Percentiles rank a stretch among this genome's conserved stretches.
Evolutionary conservation across 2,329 filamentous ascomycete genomes (phyloP).

Genomic region (Sarocladiaceae sp.): DNA sequence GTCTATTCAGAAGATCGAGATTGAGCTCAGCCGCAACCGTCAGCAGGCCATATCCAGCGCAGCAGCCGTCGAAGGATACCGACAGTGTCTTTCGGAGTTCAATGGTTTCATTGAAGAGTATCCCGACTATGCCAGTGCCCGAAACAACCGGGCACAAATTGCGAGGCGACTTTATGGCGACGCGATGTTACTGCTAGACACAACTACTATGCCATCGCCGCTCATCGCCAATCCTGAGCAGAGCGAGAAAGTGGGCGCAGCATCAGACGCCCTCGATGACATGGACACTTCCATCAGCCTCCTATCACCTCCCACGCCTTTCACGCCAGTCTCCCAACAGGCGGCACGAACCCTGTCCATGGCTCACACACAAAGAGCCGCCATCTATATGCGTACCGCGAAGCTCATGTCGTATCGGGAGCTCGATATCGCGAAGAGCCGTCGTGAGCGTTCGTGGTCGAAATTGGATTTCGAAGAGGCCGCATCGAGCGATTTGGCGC

Average conservation of each 20-base stretch:
- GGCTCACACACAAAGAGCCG: conserved; percentile 68
- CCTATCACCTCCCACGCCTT: conserved; percentile 48
- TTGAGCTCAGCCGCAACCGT: conserved; percentile 41
- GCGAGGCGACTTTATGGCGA: conserved; percentile 60
- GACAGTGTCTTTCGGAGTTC: conserved; percentile 43
- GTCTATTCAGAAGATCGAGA: conserved; percentile 51
- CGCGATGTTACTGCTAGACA: conserved; percentile 43
- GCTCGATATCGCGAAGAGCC: conserved; percentile 32
- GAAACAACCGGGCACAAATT: conserved; percentile 72
- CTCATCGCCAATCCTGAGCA: conserved; percentile 34
- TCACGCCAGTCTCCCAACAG: conserved; percentile 55
- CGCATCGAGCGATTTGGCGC: conserved; percentile 58
- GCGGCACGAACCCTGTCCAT: conserved; percentile 63
- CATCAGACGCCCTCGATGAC: conserved; percentile 43
- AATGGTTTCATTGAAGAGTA: conserved; percentile 50
- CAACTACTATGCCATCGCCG: conserved; percentile 32
- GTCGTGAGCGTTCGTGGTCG: conserved; percentile 46
- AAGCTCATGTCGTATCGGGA: conserved; percentile 39
- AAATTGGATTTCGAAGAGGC: conserved; percentile 57
- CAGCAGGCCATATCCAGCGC: conserved; percentile 29
- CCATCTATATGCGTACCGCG: conserved; percentile 56
- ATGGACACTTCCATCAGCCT: conserved; percentile 55
- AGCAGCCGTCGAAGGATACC: conserved; percentile 39
- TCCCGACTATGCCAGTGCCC: conserved; percentile 66
- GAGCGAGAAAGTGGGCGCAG: conserved; percentile 34